Evolutionary conservation across 1,284 basidiomycete species (phyloP).

Genomic region (Apiotrichum brassicae): DNA sequence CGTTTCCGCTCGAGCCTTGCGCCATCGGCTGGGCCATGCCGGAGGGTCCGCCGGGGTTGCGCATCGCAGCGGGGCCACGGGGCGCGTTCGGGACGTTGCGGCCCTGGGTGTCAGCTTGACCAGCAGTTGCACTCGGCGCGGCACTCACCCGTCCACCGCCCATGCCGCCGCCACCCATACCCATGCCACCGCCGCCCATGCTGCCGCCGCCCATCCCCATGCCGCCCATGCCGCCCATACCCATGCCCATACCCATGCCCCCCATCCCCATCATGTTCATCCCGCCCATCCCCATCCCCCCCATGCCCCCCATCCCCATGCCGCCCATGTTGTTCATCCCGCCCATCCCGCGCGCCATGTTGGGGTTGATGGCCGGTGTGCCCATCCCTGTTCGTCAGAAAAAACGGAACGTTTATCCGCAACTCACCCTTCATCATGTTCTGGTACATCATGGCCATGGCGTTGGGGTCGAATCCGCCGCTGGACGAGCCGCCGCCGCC

Average conservation of each 20-base stretch:
- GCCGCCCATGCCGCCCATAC: slow-evolving; percentile 49
- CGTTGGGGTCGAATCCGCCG: slow-evolving; percentile 49
- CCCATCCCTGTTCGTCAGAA: slow-evolving; percentile 22
- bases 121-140: neutral
- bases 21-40: slow-evolving; percentile 45
- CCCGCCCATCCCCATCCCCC: slow-evolving; percentile 13
- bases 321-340: slow-evolving; percentile 13
- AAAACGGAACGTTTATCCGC: neutral
- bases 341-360: slow-evolving; percentile 30
- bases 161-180: slow-evolving; percentile 36
- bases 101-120: slow-evolving; percentile 5
- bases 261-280: slow-evolving; percentile 45
- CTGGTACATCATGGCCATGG: slow-evolving; percentile 54
- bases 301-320: slow-evolving; percentile 15
- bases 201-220: slow-evolving; percentile 46
- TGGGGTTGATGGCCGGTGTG: slow-evolving; percentile 45
- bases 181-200: slow-evolving; percentile 18
- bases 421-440: slow-evolving; percentile 48
- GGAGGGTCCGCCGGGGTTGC: slow-evolving; percentile 31
- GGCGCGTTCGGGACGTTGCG: slow-evolving; percentile 38
- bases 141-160: slow-evolving; percentile 25
- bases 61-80: slow-evolving; percentile 49
- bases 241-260: slow-evolving; percentile 48
- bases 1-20: slow-evolving; percentile 48
- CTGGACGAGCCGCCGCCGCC: slow-evolving; percentile 23